Conservation (phyloP, 2,329 filamentous ascomycete genomes). For the Paraphaeosphaeria sporulosa region DNA sequence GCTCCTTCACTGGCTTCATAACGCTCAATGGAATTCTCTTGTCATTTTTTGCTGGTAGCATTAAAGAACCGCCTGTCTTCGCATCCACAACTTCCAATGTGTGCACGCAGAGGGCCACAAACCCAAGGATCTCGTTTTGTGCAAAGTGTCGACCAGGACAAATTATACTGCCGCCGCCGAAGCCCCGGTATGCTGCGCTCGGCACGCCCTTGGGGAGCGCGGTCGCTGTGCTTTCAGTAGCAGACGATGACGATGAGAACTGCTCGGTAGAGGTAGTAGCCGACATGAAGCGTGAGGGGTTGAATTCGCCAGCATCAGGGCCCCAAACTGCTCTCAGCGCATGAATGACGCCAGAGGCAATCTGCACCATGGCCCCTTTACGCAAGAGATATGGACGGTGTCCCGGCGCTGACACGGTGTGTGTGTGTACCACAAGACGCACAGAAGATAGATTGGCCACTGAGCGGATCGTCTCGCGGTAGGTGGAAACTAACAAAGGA, state of each 20-base stretch:
- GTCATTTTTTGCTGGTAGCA: slow-evolving; percentile 22
- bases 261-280: no score
- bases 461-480: slow-evolving; percentile 55
- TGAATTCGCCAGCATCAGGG: slow-evolving; percentile 49
- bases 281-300: no score
- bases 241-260: slow-evolving; percentile 16
- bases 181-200: slow-evolving; percentile 34
- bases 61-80: slow-evolving; percentile 13
- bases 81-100: slow-evolving; percentile 33
- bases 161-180: slow-evolving; percentile 39
- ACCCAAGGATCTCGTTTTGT: slow-evolving; percentile 36
- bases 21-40: no score
- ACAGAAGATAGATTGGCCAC: slow-evolving; percentile 48
- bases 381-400: slow-evolving; percentile 53
- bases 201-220: slow-evolving; percentile 27
- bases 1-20: no score
- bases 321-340: slow-evolving; percentile 53
- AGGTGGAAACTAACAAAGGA: slow-evolving; percentile 55
- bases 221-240: no score
- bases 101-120: slow-evolving; percentile 35
- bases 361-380: slow-evolving; percentile 53
- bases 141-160: slow-evolving; percentile 47
- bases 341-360: slow-evolving; percentile 57
- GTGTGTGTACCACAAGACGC: slow-evolving; percentile 53
- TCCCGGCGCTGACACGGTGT: slow-evolving; percentile 43